Evolutionary conservation across 1,139 yeast genomes (phyloP), one percentile per base, ranked within the genome.

Genomic region (Geotrichum restrictum): DNA sequence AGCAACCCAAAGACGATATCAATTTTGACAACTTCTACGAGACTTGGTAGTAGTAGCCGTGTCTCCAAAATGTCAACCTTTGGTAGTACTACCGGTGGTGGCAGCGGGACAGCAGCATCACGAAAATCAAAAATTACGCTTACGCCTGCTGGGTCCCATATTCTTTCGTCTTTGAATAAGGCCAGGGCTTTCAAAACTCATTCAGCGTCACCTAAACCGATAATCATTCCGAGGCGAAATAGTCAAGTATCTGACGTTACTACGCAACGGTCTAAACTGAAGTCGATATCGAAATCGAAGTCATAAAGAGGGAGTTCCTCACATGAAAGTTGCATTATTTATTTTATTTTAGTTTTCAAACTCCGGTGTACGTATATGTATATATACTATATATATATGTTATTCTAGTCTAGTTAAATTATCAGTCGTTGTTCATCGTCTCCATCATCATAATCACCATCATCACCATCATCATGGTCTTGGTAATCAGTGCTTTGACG

Each of bases 121-220:
- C n/a, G 37, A 21, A 34, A 42, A 18, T 10, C 19, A 13, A 22
- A 31, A 19, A 29, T 43, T 32, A 38, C 51, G 37, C 49, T 59
- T 16, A 54, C 61, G 1, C 61, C 60, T 1, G 61, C 62, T 29
- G 61, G 59, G 2, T 52, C 59, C 4, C 52, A 56, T 11, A 18
- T 58, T 22, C 42, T 57, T 18, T 32, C 53, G 11, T 32, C 29
- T 24, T 24, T 24, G 29, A 24, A 24, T 8, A 24, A 24, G 29
- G 8, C 29, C 29, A 24, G 8, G 29, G 8, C 29, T 19, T 33
- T 24, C 29, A 24, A 24, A 24, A 24, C 29, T 24, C 8, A 5
- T 24, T 5, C 5, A 24, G 7, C 29, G 8, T 24, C 29, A 24
- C 29, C 29, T 24, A 24, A 24, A 5, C 29, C 29, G 8, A 24